phyloP scores from a whole-genome alignment of 352 stramenopile species.

The Pythium periplocum region DNA sequence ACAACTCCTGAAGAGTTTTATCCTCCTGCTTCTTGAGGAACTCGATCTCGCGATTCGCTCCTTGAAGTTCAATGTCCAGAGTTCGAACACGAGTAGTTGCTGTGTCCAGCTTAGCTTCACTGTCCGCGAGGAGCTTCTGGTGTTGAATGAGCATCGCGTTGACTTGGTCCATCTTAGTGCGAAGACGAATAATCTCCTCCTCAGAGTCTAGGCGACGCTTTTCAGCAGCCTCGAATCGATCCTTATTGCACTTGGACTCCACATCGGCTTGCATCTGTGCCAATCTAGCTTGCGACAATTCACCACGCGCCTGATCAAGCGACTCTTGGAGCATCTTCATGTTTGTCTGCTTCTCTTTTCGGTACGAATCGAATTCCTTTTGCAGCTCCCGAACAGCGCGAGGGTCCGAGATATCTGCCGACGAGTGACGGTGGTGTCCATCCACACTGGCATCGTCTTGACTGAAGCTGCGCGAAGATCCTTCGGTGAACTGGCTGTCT shows the following conservation, averaged over 20 bases:
- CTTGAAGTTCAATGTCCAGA: slow-evolving; percentile 44
- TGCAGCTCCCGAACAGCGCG: slow-evolving; percentile 52
- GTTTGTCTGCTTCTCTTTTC: slow-evolving; percentile 67
- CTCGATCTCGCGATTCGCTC: slow-evolving; percentile 31
- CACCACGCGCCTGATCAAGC: slow-evolving; percentile 47
- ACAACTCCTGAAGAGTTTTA: slow-evolving; percentile 53
- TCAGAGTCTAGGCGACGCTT: slow-evolving; percentile 45
- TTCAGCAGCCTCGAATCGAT: slow-evolving; percentile 57
- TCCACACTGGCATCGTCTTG: background rate
- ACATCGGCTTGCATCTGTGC: slow-evolving; percentile 70
- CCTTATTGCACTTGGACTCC: slow-evolving; percentile 53
- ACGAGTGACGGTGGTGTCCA: slow-evolving; percentile 14
- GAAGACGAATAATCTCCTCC: slow-evolving; percentile 57
- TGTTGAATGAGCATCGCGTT: slow-evolving; percentile 60
- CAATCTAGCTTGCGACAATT: slow-evolving; percentile 42
- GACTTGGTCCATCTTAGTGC: slow-evolving; percentile 54
- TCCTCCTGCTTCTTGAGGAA: slow-evolving; percentile 63
- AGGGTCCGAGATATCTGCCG: slow-evolving; percentile 31
- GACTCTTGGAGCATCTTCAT: slow-evolving; percentile 61
- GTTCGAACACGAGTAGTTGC: slow-evolving; percentile 31
- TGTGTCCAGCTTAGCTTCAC: slow-evolving; percentile 54
- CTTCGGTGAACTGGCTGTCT: slow-evolving; percentile 64
- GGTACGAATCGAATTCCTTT: slow-evolving; percentile 72
- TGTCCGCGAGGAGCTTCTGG: slow-evolving; percentile 48
- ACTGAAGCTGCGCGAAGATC: background rate